phyloP scores from a whole-genome alignment of 805 yeast genomes.

The Hanseniaspora nectarophila region DNA sequence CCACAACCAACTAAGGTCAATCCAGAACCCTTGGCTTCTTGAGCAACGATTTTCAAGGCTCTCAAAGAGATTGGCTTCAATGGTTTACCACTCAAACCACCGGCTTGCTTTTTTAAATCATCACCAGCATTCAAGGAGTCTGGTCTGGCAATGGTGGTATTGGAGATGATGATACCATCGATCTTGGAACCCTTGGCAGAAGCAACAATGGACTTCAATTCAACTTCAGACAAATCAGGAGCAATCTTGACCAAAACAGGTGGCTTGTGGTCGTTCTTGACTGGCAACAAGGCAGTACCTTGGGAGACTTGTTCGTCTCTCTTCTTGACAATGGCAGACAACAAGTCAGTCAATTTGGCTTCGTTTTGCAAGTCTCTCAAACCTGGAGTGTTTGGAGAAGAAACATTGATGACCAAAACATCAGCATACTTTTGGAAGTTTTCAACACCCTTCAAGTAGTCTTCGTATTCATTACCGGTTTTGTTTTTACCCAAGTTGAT shows the following conservation, averaged over 20 bases:
- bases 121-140: constrained; percentile 38
- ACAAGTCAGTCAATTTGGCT: constrained; percentile 52
- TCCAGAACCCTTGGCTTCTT: constrained; percentile 60
- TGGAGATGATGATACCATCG: constrained; percentile 86
- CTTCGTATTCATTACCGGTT: constrained; percentile 77
- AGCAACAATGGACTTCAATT: constrained; percentile 68
- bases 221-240: constrained; percentile 76
- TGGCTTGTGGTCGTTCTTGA: constrained; percentile 35
- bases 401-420: constrained; percentile 78
- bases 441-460: constrained; percentile 74
- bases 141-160: constrained; percentile 85
- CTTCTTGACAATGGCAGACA: constrained; percentile 56
- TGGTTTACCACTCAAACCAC: constrained; percentile 91
- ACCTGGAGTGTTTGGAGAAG: constrained; percentile 95
- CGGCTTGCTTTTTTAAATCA: constrained; percentile 44
- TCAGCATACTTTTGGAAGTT: constrained; percentile 77
- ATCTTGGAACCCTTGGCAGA: constrained; percentile 66
- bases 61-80: constrained; percentile 65
- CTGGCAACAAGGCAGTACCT: constrained; percentile 25
- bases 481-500: constrained; percentile 88
- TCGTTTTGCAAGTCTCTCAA: constrained; percentile 76
- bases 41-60: constrained; percentile 60
- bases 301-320: constrained; percentile 43
- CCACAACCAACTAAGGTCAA: constrained; percentile 86
- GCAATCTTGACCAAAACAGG: constrained; percentile 87